Percentiles rank a stretch among this genome's conserved stretches.
Conservation (phyloP, 306 rosid genomes). For the Hippophae rhamnoides region DNA sequence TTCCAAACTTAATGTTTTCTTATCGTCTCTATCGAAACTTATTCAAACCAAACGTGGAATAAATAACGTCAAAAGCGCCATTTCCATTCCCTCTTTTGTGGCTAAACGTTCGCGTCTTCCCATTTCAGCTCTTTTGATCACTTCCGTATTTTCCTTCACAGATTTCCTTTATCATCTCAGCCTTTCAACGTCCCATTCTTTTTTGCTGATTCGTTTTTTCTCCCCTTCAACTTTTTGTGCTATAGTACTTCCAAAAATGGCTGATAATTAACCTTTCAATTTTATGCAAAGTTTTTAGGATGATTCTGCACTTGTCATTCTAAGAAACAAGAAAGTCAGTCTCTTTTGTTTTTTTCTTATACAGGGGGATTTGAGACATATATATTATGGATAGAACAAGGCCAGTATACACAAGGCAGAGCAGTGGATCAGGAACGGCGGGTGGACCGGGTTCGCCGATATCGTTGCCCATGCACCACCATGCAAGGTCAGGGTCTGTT, state of each 20-base stretch:
- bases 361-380: too few species aligned
- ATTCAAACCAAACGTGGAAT: conserved; percentile 34
- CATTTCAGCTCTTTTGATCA: conserved; percentile 4
- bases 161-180: neutral
- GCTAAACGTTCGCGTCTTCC: conserved; percentile 29
- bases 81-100: conserved; percentile 10
- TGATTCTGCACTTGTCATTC: too few species aligned
- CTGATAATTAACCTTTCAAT: neutral
- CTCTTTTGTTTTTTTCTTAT: neutral
- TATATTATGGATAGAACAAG: conserved; percentile 48
- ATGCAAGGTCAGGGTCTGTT: conserved; percentile 36
- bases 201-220: neutral
- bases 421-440: conserved; percentile 40
- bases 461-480: conserved; percentile 35
- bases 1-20: neutral
- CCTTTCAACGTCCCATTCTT: neutral
- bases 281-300: too few species aligned
- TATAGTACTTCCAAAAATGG: neutral
- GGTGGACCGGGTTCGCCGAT: conserved; percentile 47
- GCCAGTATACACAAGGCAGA: conserved; percentile 40
- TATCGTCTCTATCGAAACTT: conserved; percentile 12
- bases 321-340: neutral
- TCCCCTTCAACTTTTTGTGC: too few species aligned
- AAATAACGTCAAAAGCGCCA: conserved; percentile 30
- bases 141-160: neutral